Base-by-base conservation (phyloP, 1,284 basidiomycete species). In the Pseudozyma sp. region DNA sequence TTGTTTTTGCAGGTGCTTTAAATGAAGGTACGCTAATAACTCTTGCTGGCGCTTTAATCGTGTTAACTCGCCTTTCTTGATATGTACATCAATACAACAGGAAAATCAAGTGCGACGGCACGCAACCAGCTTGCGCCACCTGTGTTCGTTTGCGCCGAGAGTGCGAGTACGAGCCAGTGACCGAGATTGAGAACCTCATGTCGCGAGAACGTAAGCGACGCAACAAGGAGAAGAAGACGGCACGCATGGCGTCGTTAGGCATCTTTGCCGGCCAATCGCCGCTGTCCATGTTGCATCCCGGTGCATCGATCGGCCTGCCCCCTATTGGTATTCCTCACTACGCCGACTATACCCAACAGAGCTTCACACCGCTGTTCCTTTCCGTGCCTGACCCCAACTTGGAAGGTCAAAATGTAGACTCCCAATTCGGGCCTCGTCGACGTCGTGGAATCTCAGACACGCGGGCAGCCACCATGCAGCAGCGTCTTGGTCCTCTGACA, bases 121-220 rank as follows among this genome's bases (percentile, higher is more conserved):
- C 69, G 0, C 77, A 80, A 54, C 80, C 80, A 12, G 50, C 70
- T 2, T 82, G 80, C 57, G 72, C 77, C 19, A 80, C 78, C 19
- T 82, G 80, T 53, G 70, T 75, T 13, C 78, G 77, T 8, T 58
- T 82, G 14, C 71, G 74, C 50, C 58, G 80, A 25, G 67, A 76
- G 59, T 82, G 80, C 61, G 78, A 78, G 40, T 82, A 82, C 64
- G 76, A 82, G 66, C 76, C 76, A 6, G 80, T 82, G 12, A 78
- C 72, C 12, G 78, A 78, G 44, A 64, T 69, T 44, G 78, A 82
- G 55, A 82, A 82, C 57, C 70, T 81, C 50, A 65, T 81, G 40
- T 81, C 79, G 13, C 77, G 79, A 21, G 79, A 81, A 43, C 79
- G 79, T 31, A 81, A 81, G 68, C 66, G 75, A 11, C 63, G 78